phyloP scores from a whole-genome alignment of 2,329 filamentous ascomycete genomes.

The Xylaria sp. region DNA sequence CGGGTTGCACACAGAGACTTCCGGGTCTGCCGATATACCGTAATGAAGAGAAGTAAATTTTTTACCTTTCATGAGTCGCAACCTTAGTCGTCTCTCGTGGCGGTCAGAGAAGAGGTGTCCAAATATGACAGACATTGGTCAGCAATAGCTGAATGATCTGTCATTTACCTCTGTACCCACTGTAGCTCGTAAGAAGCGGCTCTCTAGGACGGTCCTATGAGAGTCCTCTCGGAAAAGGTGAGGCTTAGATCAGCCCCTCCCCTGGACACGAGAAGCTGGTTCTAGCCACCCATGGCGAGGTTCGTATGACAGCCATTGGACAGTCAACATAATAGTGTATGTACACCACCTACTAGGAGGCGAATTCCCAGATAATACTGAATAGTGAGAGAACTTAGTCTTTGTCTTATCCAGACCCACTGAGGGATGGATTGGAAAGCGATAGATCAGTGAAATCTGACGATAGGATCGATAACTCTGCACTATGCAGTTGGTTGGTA shows the following conservation, averaged over 20 bases:
- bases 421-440: background rate
- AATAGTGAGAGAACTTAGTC: background rate
- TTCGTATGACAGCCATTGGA: background rate
- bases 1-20: slow-evolving; percentile 4
- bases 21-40: slow-evolving; percentile 2
- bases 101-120: slow-evolving; percentile 20
- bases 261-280: slow-evolving; percentile 1
- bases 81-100: slow-evolving; percentile 3
- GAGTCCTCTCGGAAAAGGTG: background rate
- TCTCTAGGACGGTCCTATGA: slow-evolving; percentile 2
- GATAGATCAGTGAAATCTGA: slow-evolving; percentile 6
- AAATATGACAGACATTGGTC: background rate
- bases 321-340: background rate
- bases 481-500: background rate
- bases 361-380: background rate
- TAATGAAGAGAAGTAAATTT: background rate
- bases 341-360: background rate
- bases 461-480: background rate
- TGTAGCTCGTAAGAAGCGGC: slow-evolving; percentile 1
- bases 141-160: slow-evolving; percentile 8
- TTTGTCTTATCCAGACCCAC: background rate
- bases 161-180: background rate
- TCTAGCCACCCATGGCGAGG: background rate
- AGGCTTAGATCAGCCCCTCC: background rate
- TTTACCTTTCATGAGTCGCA: background rate